phyloP scores from a whole-genome alignment of 2,329 filamentous ascomycete species.

The Arthrobotrys conoides region DNA sequence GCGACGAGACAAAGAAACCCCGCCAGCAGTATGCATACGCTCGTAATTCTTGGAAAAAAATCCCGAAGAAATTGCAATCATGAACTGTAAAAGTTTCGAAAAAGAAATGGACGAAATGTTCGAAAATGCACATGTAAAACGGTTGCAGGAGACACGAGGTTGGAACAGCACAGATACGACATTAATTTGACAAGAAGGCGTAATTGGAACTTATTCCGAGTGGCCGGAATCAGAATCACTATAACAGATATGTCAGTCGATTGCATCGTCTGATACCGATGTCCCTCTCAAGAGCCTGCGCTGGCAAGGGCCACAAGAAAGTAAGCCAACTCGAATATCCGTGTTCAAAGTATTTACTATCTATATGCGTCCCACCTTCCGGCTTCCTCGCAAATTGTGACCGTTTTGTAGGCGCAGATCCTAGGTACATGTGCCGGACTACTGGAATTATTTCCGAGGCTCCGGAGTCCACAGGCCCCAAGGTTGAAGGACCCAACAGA shows the following conservation, averaged over 20 bases:
- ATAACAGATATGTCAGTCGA: neutral
- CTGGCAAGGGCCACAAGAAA: neutral
- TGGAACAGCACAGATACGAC: neutral
- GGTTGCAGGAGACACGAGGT: neutral
- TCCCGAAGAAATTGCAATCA: neutral
- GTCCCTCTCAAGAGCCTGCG: neutral
- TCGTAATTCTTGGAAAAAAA: neutral
- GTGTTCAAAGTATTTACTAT: neutral
- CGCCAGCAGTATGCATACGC: no score
- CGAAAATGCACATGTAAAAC: neutral
- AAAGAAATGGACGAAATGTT: neutral
- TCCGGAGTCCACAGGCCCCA: constrained; percentile 1
- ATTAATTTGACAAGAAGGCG: neutral
- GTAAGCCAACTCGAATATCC: neutral
- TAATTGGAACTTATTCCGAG: constrained; percentile 9
- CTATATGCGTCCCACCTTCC: constrained; percentile 1
- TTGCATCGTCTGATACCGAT: neutral
- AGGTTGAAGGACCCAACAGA: constrained; percentile 3
- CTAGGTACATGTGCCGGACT: constrained; percentile 8
- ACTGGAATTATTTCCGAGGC: constrained; percentile 17
- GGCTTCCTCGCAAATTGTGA: neutral
- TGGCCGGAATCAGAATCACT: neutral
- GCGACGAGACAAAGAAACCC: no score
- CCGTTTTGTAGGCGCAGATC: constrained; percentile 9
- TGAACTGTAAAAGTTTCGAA: neutral